A percentile compares a stretch with the other conserved stretches of the same genome.
Evolutionary conservation across 106 monocot species (phyloP).

Genomic region (Ottelia alismoides): DNA sequence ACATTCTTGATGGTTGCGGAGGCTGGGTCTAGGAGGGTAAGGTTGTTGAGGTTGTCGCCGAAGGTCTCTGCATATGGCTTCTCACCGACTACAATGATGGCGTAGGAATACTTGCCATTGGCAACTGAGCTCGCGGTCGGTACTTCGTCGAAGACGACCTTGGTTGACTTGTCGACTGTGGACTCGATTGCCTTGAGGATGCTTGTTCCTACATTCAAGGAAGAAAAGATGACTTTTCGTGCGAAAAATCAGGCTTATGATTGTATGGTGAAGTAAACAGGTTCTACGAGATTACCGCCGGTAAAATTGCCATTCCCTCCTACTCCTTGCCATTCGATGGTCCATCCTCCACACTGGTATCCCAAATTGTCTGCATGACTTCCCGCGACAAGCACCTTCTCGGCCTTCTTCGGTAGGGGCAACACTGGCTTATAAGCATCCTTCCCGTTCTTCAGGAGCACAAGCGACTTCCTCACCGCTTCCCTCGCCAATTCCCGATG

Average conservation of each 20-base stretch:
- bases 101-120: conserved; percentile 24
- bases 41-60: conserved; percentile 37
- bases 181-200: conserved; percentile 47
- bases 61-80: conserved; percentile 31
- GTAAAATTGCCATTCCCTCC: conserved; percentile 38
- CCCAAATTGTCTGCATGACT: conserved; percentile 60
- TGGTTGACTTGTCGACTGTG: conserved; percentile 33
- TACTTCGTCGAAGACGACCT: conserved; percentile 39
- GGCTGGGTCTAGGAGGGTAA: conserved; percentile 30
- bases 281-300: conserved; percentile 1
- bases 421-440: conserved; percentile 13
- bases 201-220: conserved; percentile 39
- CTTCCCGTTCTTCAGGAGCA: conserved; percentile 71
- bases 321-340: conserved; percentile 44
- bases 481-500: conserved; percentile 80
- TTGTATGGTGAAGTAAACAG: not conserved
- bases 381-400: conserved; percentile 54
- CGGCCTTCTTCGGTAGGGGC: conserved; percentile 40
- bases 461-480: conserved; percentile 91
- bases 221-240: not conserved
- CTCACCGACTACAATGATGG: conserved; percentile 57
- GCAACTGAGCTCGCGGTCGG: conserved; percentile 17
- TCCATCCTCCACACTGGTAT: conserved; percentile 67
- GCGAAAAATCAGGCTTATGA: not conserved
- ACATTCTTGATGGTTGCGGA: conserved; percentile 31